phyloP scores from a whole-genome alignment of 176 grass and related monocot genomes.

The Oryza officinalis region DNA sequence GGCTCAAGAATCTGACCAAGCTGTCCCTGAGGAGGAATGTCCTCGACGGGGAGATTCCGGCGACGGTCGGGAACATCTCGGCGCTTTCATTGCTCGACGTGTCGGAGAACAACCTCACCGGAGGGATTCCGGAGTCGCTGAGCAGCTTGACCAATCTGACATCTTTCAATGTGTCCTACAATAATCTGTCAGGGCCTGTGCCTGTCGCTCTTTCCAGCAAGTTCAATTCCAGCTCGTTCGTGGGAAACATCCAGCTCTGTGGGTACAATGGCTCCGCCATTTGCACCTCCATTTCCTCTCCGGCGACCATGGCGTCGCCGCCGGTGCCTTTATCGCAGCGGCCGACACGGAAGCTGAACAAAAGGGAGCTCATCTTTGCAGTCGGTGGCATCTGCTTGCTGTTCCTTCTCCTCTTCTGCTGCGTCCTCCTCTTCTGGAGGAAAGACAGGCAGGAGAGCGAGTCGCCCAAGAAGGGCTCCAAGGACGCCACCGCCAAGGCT shows the following conservation, averaged over 20 bases:
- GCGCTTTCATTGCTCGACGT: slow-evolving; percentile 69
- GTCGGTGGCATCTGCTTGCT: slow-evolving; percentile 60
- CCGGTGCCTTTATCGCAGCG: slow-evolving; percentile 36
- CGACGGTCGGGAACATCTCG: slow-evolving; percentile 56
- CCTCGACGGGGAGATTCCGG: slow-evolving; percentile 68
- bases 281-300: slow-evolving; percentile 68
- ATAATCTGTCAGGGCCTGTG: slow-evolving; percentile 72
- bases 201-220: slow-evolving; percentile 67
- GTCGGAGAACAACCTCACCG: slow-evolving; percentile 82
- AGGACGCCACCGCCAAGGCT: slow-evolving; percentile 29
- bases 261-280: slow-evolving; percentile 70
- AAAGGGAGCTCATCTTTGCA: slow-evolving; percentile 68
- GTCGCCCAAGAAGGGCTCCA: slow-evolving; percentile 38
- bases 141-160: slow-evolving; percentile 56
- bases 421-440: slow-evolving; percentile 63
- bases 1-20: slow-evolving; percentile 59
- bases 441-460: slow-evolving; percentile 45
- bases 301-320: slow-evolving; percentile 36
- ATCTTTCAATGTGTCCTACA: slow-evolving; percentile 76
- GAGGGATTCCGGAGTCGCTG: slow-evolving; percentile 68
- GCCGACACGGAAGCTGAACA: slow-evolving; percentile 55
- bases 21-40: slow-evolving; percentile 60
- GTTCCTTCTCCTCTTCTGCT: slow-evolving; percentile 73
- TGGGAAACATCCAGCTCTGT: slow-evolving; percentile 81
- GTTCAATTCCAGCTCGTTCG: slow-evolving; percentile 90